Conservation (phyloP, 192 early-diverging fungal genomes). For the Coemansia sp. region DNA sequence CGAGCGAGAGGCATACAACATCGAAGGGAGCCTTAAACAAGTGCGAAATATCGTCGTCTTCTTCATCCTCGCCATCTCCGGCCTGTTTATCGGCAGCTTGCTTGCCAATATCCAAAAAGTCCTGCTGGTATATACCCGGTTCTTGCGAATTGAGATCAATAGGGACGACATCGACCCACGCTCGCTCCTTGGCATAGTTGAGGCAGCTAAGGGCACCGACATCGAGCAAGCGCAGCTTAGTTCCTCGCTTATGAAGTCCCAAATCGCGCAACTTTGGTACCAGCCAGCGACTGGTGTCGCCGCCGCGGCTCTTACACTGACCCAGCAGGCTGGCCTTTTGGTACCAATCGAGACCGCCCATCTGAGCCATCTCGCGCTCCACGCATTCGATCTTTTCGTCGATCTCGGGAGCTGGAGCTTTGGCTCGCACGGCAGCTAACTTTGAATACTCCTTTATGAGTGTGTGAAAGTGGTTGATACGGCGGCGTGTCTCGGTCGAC, state of each 20-base stretch:
- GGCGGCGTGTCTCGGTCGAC: conserved; percentile 60
- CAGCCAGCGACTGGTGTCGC: conserved; percentile 82
- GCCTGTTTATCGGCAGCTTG: not conserved
- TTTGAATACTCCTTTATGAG: conserved; percentile 76
- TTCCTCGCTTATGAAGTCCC: conserved; percentile 5
- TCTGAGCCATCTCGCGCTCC: conserved; percentile 37
- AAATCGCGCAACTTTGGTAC: conserved; percentile 58
- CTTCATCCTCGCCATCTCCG: conserved; percentile 24
- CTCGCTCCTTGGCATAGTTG: conserved; percentile 67
- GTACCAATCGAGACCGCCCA: conserved; percentile 89
- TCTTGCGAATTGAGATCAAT: conserved; percentile 91
- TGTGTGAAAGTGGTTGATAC: conserved; percentile 78
- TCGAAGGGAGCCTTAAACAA: conserved; percentile 57
- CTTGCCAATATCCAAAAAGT: conserved; percentile 69
- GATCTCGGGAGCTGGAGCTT: conserved; percentile 51
- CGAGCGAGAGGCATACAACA: conserved; percentile 76
- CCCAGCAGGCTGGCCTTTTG: conserved; percentile 81
- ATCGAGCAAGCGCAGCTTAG: conserved; percentile 66
- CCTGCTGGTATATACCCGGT: conserved; percentile 68
- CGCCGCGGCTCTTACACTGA: conserved; percentile 78
- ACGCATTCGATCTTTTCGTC: conserved; percentile 37
- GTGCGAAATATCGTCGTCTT: conserved; percentile 26
- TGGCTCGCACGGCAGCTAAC: conserved; percentile 17
- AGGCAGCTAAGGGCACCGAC: conserved; percentile 78
- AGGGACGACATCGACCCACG: conserved; percentile 69